Percentiles rank a stretch among this genome's conserved stretches.
Evolutionary conservation across 345 rosid species (phyloP).

Genomic region (Moringa oleifera): DNA sequence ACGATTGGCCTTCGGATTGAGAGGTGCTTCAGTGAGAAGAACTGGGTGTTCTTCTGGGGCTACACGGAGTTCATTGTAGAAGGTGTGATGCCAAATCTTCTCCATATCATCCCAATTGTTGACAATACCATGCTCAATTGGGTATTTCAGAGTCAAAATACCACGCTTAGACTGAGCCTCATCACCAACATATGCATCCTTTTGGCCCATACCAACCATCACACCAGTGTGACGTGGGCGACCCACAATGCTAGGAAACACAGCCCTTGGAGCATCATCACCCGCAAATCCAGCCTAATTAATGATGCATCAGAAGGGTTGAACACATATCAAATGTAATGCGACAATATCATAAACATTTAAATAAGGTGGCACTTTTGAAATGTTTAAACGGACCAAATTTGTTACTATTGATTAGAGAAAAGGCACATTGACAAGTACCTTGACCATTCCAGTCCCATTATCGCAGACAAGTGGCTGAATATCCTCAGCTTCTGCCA

Average conservation of each 20-base stretch:
- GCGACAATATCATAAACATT: too few species aligned
- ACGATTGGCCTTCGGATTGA: slow-evolving; percentile 60
- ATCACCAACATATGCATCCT: slow-evolving; percentile 60
- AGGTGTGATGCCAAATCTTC: slow-evolving; percentile 67
- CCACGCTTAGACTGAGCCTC: slow-evolving; percentile 78
- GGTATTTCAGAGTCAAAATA: slow-evolving; percentile 57
- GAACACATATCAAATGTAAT: too few species aligned
- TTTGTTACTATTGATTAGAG: too few species aligned
- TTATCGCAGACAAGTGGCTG: slow-evolving; percentile 66
- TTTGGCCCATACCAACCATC: slow-evolving; percentile 70
- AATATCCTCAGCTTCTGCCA: slow-evolving; percentile 61
- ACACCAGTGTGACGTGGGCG: slow-evolving; percentile 69
- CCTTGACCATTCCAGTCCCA: slow-evolving; percentile 72
- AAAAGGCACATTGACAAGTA: not conserved
- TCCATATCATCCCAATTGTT: slow-evolving; percentile 72
- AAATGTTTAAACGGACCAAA: too few species aligned
- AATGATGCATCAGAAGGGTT: too few species aligned
- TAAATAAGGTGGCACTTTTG: too few species aligned
- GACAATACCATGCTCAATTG: slow-evolving; percentile 64
- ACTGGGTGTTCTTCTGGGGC: slow-evolving; percentile 69
- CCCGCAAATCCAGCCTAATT: slow-evolving; percentile 65
- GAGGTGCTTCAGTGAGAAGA: slow-evolving; percentile 65
- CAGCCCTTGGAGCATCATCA: slow-evolving; percentile 74
- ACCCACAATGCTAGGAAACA: slow-evolving; percentile 64
- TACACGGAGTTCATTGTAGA: slow-evolving; percentile 55